Evolutionary conservation across 2,329 filamentous ascomycete genomes (phyloP), one percentile per base, ranked within the genome.

Genomic region (Aspergillus felis): DNA sequence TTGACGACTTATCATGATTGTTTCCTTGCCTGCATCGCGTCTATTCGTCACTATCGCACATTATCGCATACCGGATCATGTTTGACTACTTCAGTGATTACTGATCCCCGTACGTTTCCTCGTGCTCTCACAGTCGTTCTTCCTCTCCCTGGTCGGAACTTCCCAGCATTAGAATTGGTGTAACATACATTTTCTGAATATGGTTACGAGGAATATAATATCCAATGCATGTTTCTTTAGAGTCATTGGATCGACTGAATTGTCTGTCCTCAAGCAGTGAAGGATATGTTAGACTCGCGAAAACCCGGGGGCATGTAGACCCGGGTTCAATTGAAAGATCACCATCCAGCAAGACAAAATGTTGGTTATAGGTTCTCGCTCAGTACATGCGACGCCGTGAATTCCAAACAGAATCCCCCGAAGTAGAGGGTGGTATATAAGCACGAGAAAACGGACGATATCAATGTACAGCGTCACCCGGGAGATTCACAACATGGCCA

Each of bases 101-200:
- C 27, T 51, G 17, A 41, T 20, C 38, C 41, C 38, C 46, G 25
- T 22, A 9, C 46, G 28, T 47, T n/a, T 28, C 29, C 24, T 46
- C 48, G 29, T 22, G 28, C 53, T 53, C 50, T 56, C 61, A 62
- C 42, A n/a, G 22, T 25, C 47, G 50, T 51, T 28, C 25, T 25
- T 49, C n/a, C 12, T 41, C 14, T 41, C 25, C 50, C 29, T 52
- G 42, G 41, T 49, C 52, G 32, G 54, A 24, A 51, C 51, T 51
- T 44, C 52, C 49, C 64, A 61, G 57, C 62, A 57, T 67, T 71
- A 68, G 67, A 69, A 62, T 59, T 66, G 59, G 63, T 71, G 68
- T 70, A 71, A 61, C 69, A 65, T 71, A 70, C 42, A 60, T 55
- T 57, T 49, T 17, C 14, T 35, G 50, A 51, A 41, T 12, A 51